These are phyloP conservation scores for Trichoderma parareesei DNA, from an alignment of 495 filamentous ascomycete species.

Conservation along the genomic window DNA sequence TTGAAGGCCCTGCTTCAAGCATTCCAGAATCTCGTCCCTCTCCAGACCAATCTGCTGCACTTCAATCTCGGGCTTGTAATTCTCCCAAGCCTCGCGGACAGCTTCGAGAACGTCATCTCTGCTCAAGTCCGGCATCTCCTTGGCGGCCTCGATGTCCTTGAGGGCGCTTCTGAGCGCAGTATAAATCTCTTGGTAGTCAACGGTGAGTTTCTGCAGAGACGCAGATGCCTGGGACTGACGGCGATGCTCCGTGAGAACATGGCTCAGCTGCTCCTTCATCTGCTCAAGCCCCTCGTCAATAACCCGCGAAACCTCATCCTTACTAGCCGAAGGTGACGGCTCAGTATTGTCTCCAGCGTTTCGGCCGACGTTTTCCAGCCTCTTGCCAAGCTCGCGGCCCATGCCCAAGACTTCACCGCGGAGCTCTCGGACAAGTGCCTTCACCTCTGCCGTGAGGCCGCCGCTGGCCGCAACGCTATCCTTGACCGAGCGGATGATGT, in stretches of 20 bases:
- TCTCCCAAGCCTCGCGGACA: conserved; percentile 81
- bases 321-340: conserved; percentile 30
- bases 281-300: conserved; percentile 72
- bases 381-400: conserved; percentile 79
- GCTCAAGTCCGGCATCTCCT: conserved; percentile 32
- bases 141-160: conserved; percentile 53
- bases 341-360: conserved; percentile 41
- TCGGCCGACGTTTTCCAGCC: conserved; percentile 59
- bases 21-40: conserved; percentile 77
- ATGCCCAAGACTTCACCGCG: conserved; percentile 89
- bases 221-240: conserved; percentile 48
- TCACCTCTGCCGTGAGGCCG: conserved; percentile 81
- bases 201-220: conserved; percentile 23
- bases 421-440: conserved; percentile 78
- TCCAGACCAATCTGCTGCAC: conserved; percentile 83
- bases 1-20: conserved; percentile 73
- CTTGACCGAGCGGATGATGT: conserved; percentile 73
- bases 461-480: conserved; percentile 79
- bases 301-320: conserved; percentile 66
- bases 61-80: conserved; percentile 85
- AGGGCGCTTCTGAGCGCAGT: conserved; percentile 71
- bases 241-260: conserved; percentile 64
- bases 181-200: conserved; percentile 75
- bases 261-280: conserved; percentile 71
- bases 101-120: conserved; percentile 79